These are phyloP conservation scores for Stromatinia cepivora DNA, from an alignment of 2,329 filamentous ascomycete species.

Conservation along the genomic window DNA sequence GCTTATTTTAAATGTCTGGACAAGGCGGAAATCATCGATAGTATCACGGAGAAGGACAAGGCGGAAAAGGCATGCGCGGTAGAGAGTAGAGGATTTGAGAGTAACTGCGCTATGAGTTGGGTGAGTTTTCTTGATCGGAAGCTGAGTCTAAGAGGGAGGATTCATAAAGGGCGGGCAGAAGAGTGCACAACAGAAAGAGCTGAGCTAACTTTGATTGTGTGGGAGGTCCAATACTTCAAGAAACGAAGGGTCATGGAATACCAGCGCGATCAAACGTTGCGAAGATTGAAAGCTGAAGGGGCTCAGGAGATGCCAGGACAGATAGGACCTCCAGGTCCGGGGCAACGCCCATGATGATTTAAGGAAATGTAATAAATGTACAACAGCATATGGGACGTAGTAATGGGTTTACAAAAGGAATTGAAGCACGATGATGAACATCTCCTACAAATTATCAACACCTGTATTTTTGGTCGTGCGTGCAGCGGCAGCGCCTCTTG, in stretches of 20 bases:
- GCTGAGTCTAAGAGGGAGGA: background rate
- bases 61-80: slow-evolving; percentile 58
- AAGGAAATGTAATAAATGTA: slow-evolving; percentile 11
- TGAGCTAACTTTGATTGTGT: slow-evolving; percentile 13
- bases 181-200: slow-evolving; percentile 25
- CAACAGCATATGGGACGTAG: slow-evolving; percentile 7
- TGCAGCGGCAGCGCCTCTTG: background rate
- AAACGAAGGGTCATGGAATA: slow-evolving; percentile 91
- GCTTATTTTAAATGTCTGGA: slow-evolving; percentile 87
- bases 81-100: slow-evolving; percentile 70
- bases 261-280: slow-evolving; percentile 78
- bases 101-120: slow-evolving; percentile 87
- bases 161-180: background rate
- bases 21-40: slow-evolving; percentile 76
- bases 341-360: slow-evolving; percentile 20
- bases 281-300: slow-evolving; percentile 71
- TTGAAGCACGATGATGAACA: background rate
- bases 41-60: slow-evolving; percentile 57
- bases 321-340: slow-evolving; percentile 28
- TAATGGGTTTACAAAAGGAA: background rate
- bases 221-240: slow-evolving; percentile 94
- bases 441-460: background rate
- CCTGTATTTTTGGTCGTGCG: background rate
- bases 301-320: slow-evolving; percentile 57
- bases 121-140: slow-evolving; percentile 53